phyloP scores from a whole-genome alignment of 164 flowering plant genomes.

The Macadamia integrifolia region DNA sequence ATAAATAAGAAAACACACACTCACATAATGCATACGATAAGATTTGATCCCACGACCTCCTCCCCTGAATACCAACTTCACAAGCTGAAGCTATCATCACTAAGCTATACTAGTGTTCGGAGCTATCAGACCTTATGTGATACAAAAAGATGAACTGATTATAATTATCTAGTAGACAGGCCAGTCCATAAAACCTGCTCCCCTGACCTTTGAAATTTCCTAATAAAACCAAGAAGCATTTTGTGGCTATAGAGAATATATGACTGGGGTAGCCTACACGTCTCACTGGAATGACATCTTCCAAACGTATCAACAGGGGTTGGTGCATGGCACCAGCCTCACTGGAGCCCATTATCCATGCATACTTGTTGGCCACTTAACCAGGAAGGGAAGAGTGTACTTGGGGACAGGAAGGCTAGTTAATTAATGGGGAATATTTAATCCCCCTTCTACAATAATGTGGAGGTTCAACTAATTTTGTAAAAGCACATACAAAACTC shows the following conservation, averaged over 20 bases:
- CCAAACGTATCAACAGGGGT: conserved; percentile 14
- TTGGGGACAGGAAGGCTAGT: conserved; percentile 40
- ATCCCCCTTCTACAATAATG: conserved; percentile 27
- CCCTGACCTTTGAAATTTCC: no score
- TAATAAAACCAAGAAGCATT: no score
- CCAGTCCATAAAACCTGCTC: no score
- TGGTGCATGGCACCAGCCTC: conserved; percentile 25
- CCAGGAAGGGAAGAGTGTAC: conserved; percentile 16
- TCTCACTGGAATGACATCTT: neutral
- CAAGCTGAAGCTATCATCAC: no score
- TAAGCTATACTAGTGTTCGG: no score
- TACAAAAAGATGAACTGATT: no score
- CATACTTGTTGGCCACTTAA: conserved; percentile 63
- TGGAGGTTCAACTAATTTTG: conserved; percentile 32
- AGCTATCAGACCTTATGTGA: no score
- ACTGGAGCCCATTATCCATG: conserved; percentile 35
- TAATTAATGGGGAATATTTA: conserved; percentile 15
- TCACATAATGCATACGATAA: no score
- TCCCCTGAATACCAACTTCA: no score
- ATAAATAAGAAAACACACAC: no score
- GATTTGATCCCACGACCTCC: no score
- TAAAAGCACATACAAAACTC: conserved; percentile 15
- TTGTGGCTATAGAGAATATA: conserved; percentile 2
- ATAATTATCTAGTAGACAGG: no score
- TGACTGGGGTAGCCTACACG: conserved; percentile 19